These are phyloP conservation scores for Laburnicola sp. DNA, from an alignment of 2,329 filamentous ascomycete species.

Conservation along the genomic window DNA sequence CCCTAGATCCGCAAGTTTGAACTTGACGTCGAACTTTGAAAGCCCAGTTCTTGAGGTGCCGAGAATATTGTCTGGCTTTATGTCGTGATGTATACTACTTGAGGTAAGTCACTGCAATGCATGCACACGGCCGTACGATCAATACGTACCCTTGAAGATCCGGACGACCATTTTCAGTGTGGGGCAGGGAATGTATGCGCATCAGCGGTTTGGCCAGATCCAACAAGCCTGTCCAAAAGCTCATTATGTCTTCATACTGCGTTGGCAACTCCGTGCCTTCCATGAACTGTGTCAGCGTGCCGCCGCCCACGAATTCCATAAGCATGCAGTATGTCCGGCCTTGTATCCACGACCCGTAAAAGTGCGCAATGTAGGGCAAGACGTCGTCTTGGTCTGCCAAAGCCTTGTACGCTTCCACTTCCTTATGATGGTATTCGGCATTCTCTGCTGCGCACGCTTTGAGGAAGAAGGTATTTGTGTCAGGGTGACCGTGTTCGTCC, in stretches of 20 bases:
- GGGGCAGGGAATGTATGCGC: conserved; percentile 25
- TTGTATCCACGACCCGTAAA: conserved; percentile 25
- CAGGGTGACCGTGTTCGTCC: neutral
- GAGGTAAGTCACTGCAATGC: neutral
- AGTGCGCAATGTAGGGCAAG: neutral
- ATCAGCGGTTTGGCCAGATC: conserved; percentile 32
- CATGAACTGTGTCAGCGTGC: conserved; percentile 38
- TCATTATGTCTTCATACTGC: conserved; percentile 23
- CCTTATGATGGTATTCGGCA: conserved; percentile 15
- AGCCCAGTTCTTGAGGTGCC: conserved; percentile 12
- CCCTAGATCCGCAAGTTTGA: conserved; percentile 48
- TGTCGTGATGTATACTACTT: conserved; percentile 48
- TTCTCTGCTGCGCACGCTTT: conserved; percentile 18
- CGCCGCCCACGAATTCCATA: conserved; percentile 40
- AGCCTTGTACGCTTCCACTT: conserved; percentile 14
- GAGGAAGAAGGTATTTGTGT: conserved; percentile 16
- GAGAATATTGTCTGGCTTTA: conserved; percentile 52
- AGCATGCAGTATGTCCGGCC: conserved; percentile 35
- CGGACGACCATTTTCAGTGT: neutral
- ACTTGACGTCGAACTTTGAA: conserved; percentile 21
- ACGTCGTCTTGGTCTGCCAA: conserved; percentile 7
- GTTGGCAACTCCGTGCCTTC: conserved; percentile 26
- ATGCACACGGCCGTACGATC: neutral
- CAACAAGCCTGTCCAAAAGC: conserved; percentile 40
- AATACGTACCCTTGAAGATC: conserved; percentile 7